A percentile compares a stretch with the other conserved stretches of the same genome.
These are phyloP conservation scores for Aegilops sharonensis DNA, from an alignment of 176 grass and related monocot genomes.

Conservation along the genomic window DNA sequence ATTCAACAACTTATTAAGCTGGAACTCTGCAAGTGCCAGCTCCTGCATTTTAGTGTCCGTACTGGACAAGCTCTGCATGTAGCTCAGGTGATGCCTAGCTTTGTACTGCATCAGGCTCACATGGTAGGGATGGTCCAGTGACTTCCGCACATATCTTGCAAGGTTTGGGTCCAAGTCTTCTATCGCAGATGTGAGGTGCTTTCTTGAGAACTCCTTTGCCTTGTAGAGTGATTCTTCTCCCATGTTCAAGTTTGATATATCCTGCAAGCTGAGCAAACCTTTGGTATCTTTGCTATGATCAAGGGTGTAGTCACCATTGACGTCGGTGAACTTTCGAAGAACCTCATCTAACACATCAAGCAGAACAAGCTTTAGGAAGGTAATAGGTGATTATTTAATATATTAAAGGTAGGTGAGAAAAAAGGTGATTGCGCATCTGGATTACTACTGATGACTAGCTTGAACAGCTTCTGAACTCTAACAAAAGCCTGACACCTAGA, in stretches of 20 bases:
- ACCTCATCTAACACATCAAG: slow-evolving; percentile 18
- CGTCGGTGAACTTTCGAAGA: background rate
- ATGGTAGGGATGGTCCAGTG: slow-evolving; percentile 67
- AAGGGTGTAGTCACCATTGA: slow-evolving; percentile 21
- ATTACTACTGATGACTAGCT: background rate
- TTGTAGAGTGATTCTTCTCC: slow-evolving; percentile 47
- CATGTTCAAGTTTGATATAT: slow-evolving; percentile 57
- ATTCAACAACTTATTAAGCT: slow-evolving; percentile 36
- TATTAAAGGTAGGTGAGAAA: background rate
- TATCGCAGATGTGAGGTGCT: slow-evolving; percentile 38
- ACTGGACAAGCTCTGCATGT: background rate
- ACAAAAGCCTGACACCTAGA: no score
- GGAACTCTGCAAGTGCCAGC: slow-evolving; percentile 50
- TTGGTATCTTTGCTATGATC: slow-evolving; percentile 23
- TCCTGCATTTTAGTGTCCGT: slow-evolving; percentile 30
- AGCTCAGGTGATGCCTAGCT: slow-evolving; percentile 51
- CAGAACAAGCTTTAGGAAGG: background rate
- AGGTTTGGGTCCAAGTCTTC: slow-evolving; percentile 20
- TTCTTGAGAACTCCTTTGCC: slow-evolving; percentile 58
- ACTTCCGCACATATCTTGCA: slow-evolving; percentile 36
- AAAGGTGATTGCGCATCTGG: background rate
- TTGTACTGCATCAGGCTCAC: slow-evolving; percentile 52
- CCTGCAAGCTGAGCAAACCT: slow-evolving; percentile 54
- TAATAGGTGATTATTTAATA: background rate
- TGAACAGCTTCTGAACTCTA: no score